Evolutionary conservation across 2,329 filamentous ascomycete species (phyloP).

Genomic region (Alternaria sp.): DNA sequence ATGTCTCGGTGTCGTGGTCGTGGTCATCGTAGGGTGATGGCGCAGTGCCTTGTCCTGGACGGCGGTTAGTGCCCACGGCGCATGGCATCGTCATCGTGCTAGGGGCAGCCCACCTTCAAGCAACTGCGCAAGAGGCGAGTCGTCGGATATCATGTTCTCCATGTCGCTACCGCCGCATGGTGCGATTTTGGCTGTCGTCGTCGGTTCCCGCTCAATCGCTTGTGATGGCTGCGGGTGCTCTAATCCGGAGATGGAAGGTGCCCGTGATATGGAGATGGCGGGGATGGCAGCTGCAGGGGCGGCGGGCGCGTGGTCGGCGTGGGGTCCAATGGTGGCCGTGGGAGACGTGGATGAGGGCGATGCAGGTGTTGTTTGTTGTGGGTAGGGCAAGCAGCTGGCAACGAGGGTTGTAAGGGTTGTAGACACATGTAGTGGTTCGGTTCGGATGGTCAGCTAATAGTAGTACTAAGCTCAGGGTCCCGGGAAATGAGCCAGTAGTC

Average conservation of each 20-base stretch:
- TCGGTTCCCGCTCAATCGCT: conserved; percentile 23
- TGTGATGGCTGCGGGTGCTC: conserved; percentile 15
- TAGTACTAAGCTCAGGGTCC: conserved; percentile 9
- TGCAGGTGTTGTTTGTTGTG: not conserved
- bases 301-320: conserved; percentile 13
- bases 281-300: conserved; percentile 12
- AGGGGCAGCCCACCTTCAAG: conserved; percentile 69
- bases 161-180: conserved; percentile 59
- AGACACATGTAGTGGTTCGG: conserved; percentile 17
- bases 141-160: conserved; percentile 88
- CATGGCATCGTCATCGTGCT: conserved; percentile 1
- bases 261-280: conserved; percentile 15
- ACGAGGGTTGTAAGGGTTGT: conserved; percentile 4
- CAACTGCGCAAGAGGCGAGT: conserved; percentile 87
- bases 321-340: conserved; percentile 15
- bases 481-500: conserved; percentile 25
- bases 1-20: conserved; percentile 14
- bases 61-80: conserved; percentile 30
- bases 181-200: conserved; percentile 27
- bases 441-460: conserved; percentile 10
- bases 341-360: not conserved
- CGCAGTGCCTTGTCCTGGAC: conserved; percentile 46
- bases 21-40: conserved; percentile 29
- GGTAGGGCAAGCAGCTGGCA: not conserved
- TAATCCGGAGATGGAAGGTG: conserved; percentile 14